Evolutionary conservation across 495 filamentous ascomycete genomes (phyloP).

Genomic region (Aspergillus affinis): DNA sequence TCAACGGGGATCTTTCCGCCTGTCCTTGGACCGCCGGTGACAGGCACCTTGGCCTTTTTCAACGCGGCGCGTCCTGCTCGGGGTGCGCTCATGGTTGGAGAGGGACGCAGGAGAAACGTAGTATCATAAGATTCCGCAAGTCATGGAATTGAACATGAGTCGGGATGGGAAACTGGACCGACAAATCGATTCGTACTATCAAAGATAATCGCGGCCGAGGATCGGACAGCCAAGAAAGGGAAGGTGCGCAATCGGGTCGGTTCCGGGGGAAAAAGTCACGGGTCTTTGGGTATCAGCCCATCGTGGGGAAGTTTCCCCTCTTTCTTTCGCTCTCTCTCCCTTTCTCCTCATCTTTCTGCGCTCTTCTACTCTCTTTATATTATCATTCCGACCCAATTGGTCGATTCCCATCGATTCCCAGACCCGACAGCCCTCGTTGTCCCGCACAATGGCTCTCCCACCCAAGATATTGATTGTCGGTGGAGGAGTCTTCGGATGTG

Average conservation of each 20-base stretch:
- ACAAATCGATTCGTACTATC: too few relatives aligned
- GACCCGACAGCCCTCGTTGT: neutral
- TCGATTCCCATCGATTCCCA: neutral
- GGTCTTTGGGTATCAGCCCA: neutral
- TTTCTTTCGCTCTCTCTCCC: neutral
- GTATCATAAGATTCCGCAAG: slow-evolving; percentile 2
- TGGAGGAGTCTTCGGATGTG: slow-evolving; percentile 74
- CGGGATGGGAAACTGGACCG: too few relatives aligned
- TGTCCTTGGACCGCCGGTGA: slow-evolving; percentile 8
- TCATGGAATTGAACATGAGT: neutral
- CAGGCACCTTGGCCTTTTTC: slow-evolving; percentile 23
- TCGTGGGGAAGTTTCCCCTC: neutral
- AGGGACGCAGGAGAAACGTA: too few relatives aligned
- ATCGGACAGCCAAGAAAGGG: neutral
- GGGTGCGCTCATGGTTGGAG: slow-evolving; percentile 22
- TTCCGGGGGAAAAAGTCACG: neutral
- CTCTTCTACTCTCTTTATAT: neutral
- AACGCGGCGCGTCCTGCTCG: slow-evolving; percentile 20
- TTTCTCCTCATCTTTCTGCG: neutral
- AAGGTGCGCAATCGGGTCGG: neutral
- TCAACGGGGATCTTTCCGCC: slow-evolving; percentile 8
- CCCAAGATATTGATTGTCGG: slow-evolving; percentile 70
- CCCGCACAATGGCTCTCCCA: slow-evolving; percentile 37
- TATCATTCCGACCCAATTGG: neutral
- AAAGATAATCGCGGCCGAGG: neutral